Evolutionary conservation across 306 rosid species (phyloP).

Genomic region (Prunus padus): DNA sequence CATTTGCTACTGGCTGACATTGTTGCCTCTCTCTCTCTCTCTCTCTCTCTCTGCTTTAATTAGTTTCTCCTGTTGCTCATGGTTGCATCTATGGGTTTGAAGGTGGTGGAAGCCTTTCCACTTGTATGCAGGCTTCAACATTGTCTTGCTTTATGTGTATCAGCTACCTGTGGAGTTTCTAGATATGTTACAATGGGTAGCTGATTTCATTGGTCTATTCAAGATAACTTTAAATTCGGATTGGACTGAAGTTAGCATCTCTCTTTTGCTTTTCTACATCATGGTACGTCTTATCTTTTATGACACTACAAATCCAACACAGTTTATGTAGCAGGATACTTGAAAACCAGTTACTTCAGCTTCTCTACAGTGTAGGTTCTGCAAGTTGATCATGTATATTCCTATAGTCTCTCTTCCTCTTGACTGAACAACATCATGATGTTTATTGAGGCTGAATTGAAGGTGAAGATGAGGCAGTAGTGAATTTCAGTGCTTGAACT

Average conservation of each 20-base stretch:
- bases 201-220: constrained; percentile 82
- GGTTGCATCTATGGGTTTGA: constrained; percentile 32
- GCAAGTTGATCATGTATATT: constrained; percentile 44
- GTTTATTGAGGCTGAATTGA: constrained; percentile 7
- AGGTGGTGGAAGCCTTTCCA: constrained; percentile 99
- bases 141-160: constrained; percentile 69
- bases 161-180: constrained; percentile 81
- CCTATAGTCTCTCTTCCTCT: constrained; percentile 16
- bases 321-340: neutral
- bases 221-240: constrained; percentile 68
- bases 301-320: neutral
- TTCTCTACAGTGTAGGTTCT: neutral
- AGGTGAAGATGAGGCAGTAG: constrained; percentile 4
- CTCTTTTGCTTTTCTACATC: constrained; percentile 69
- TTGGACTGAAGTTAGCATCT: constrained; percentile 67
- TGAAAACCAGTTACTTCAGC: neutral
- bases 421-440: neutral
- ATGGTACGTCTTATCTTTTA: constrained; percentile 62
- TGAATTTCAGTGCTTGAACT: constrained; percentile 1
- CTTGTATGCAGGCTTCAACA: constrained; percentile 78
- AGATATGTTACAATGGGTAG: constrained; percentile 47
- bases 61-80: constrained; percentile 26
- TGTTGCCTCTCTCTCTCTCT: neutral
- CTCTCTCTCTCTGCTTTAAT: constrained; percentile 15
- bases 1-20: neutral